Base-by-base conservation (phyloP, 2,329 filamentous ascomycete genomes). In the Cladosporium austrohemisphaericum region DNA sequence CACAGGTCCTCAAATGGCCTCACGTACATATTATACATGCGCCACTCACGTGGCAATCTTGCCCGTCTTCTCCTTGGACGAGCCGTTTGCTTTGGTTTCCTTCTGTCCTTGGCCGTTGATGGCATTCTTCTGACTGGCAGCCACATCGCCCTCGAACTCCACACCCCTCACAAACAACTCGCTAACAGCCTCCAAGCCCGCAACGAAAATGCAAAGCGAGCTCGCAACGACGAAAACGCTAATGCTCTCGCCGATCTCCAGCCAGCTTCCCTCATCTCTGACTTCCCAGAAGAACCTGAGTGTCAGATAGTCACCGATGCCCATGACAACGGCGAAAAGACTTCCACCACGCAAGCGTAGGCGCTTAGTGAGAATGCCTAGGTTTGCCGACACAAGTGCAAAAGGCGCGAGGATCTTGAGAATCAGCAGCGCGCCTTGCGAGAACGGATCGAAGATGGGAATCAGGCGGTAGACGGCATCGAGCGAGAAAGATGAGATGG, bases 231-330 rank as follows among this genome's bases (percentile, higher is more conserved):
- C 83, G 68, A 97, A 98, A 67, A 97, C 91, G 62, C 83, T 95
- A 57, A 98, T 98, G 3, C 89, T 96, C 22, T 89, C 95, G 25
- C 93, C 93, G 65, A 98, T 98, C 65, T 98, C 93, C 52, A 98
- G 72, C 93, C 93, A 98, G 18, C 86, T 93, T 0, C 93, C 93
- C 66, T 98, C 93, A 60, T 98, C 93, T 62, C 86, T 87, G 37
- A 98, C 93, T 60, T 95, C 88, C 83, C 88, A 98, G 71, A 98
- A 98, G 74, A 98, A 98, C 61, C 93, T 88, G 45, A 98, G 76
- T 3, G 93, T 97, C 65, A 97, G 77, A 41, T 95, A 81, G 65
- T 98, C 93, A 53, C 86, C 91, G 44, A 94, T 81, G 1, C 86
- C 87, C 81, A 96, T 95, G 43, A 95, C 90, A 2, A 92, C 74